A percentile compares a stretch with the other conserved stretches of the same genome.
Conservation (phyloP, 1,284 basidiomycete species). For the Phenoliferia sp. region DNA sequence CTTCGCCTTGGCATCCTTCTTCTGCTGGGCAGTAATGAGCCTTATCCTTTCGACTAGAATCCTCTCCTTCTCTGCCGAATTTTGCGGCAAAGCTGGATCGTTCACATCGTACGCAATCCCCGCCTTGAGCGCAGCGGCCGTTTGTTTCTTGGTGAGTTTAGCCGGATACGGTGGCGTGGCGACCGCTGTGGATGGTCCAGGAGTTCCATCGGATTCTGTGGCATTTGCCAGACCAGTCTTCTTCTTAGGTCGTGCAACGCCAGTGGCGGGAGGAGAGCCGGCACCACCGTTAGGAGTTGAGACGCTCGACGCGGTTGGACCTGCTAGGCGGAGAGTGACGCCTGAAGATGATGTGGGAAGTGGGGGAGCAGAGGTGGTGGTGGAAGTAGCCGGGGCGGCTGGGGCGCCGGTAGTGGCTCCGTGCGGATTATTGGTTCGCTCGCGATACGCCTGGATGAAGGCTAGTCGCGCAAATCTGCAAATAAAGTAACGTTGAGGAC, state of each 20-base stretch:
- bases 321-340: constrained; percentile 4
- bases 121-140: constrained; percentile 1
- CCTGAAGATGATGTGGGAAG: constrained; percentile 24
- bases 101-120: not conserved
- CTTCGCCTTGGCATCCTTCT: constrained; percentile 7
- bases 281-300: constrained; percentile 4
- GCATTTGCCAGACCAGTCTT: not conserved
- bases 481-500: not conserved
- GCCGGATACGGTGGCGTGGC: constrained; percentile 1
- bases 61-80: constrained; percentile 9
- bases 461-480: constrained; percentile 34
- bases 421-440: constrained; percentile 26
- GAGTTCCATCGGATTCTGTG: constrained; percentile 17
- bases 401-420: not conserved
- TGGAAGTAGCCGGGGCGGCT: not conserved
- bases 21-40: not conserved
- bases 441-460: constrained; percentile 36
- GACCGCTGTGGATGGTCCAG: not conserved
- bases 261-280: constrained; percentile 6
- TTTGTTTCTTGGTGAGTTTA: constrained; percentile 18
- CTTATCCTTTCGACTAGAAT: constrained; percentile 5
- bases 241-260: constrained; percentile 7
- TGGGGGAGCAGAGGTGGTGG: constrained; percentile 7
- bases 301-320: constrained; percentile 13
- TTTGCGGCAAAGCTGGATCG: constrained; percentile 5